A percentile compares a stretch with the other conserved stretches of the same genome.
Evolutionary conservation across 169 alveolate genomes (phyloP).

Genomic region (Perkinsus marinus): DNA sequence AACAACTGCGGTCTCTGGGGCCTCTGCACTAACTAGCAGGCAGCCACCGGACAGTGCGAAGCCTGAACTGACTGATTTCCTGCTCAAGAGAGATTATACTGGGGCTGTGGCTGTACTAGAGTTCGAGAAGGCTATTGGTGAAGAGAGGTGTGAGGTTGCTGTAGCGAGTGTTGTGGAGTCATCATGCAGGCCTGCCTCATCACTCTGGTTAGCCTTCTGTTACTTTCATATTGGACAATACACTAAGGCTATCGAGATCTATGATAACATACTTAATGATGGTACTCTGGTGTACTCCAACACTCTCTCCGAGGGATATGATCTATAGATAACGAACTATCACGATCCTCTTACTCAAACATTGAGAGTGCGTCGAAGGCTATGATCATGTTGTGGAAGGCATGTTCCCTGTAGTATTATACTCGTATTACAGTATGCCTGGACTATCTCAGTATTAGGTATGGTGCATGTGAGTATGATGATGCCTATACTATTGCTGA

Average conservation of each 20-base stretch:
- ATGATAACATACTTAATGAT: conserved; percentile 37
- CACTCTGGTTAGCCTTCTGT: conserved; percentile 60
- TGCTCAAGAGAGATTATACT: conserved; percentile 52
- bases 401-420: not conserved
- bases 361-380: not conserved
- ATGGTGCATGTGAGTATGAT: not conserved
- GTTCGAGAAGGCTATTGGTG: conserved; percentile 40
- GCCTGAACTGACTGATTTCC: conserved; percentile 45
- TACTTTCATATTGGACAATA: conserved; percentile 71
- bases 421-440: not conserved
- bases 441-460: not conserved
- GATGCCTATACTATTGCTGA: not conserved
- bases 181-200: conserved; percentile 29
- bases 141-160: conserved; percentile 14
- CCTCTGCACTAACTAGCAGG: no score
- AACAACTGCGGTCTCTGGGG: no score
- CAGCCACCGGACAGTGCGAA: no score
- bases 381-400: not conserved
- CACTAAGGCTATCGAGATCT: conserved; percentile 50
- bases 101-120: conserved; percentile 67
- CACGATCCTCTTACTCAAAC: no score
- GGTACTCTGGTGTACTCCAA: not conserved
- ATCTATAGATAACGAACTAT: no score
- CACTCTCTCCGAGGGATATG: not conserved
- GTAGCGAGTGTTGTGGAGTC: no score